Evolutionary conservation across 192 early-diverging fungal genomes (phyloP).

Genomic region (Paraglomus brasilianum): DNA sequence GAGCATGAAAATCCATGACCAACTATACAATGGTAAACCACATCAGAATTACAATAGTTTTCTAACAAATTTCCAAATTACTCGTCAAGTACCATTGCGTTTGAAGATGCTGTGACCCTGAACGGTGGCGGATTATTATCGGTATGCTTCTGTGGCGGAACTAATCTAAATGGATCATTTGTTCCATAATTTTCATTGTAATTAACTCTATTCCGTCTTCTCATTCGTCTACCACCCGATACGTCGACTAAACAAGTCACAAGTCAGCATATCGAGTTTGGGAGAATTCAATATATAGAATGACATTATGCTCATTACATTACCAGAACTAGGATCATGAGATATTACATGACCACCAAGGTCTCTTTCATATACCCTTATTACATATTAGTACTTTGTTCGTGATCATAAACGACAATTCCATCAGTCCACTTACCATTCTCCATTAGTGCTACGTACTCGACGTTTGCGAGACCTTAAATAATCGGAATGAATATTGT

Average conservation of each 20-base stretch:
- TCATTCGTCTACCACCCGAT: no score
- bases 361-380: constrained; percentile 57
- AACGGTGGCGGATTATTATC: constrained; percentile 52
- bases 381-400: background rate
- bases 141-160: constrained; percentile 47
- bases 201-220: no score
- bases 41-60: background rate
- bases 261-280: no score
- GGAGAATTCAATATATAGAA: no score
- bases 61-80: background rate
- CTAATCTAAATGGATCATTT: constrained; percentile 57
- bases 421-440: constrained; percentile 48
- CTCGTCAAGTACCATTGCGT: constrained; percentile 50
- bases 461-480: constrained; percentile 51
- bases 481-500: constrained; percentile 21
- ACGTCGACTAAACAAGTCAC: no score
- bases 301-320: no score
- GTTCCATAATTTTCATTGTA: no score
- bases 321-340: constrained; percentile 39
- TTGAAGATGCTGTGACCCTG: constrained; percentile 45
- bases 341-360: constrained; percentile 57
- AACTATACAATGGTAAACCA: constrained; percentile 45
- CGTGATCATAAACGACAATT: background rate
- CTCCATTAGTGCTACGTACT: constrained; percentile 60
- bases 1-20: constrained; percentile 91